Evolutionary conservation across 495 filamentous ascomycete genomes (phyloP).

Genomic region (Hypoxylon subgilvum): DNA sequence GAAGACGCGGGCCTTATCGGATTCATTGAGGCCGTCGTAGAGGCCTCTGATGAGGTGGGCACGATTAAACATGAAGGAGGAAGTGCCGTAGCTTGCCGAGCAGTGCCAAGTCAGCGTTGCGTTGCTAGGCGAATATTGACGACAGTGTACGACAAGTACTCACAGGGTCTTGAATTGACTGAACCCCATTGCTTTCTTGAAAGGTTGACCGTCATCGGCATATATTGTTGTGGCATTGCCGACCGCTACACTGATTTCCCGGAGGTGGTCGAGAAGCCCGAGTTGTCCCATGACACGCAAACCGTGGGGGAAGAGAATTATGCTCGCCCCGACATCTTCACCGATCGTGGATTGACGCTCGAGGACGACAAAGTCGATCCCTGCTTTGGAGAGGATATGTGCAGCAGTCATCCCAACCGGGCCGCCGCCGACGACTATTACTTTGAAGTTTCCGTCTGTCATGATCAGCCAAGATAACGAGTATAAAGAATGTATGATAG

Average conservation of each 20-base stretch:
- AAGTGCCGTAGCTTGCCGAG: conserved; percentile 22
- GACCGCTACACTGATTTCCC: neutral
- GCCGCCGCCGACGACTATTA: conserved; percentile 57
- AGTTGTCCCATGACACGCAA: conserved; percentile 54
- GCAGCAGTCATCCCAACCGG: conserved; percentile 54
- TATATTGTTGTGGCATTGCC: no score
- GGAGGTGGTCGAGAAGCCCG: conserved; percentile 42
- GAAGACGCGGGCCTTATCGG: conserved; percentile 43
- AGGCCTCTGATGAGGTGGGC: conserved; percentile 39
- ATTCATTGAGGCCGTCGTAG: conserved; percentile 41
- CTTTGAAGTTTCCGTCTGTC: conserved; percentile 49
- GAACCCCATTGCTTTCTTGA: neutral
- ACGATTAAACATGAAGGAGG: conserved; percentile 11
- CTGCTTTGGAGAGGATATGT: conserved; percentile 42
- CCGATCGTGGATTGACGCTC: conserved; percentile 44
- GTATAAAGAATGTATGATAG: no score
- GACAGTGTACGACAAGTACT: no score
- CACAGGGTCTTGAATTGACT: neutral
- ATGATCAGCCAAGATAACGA: no score
- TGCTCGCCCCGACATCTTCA: conserved; percentile 45
- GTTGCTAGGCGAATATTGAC: no score
- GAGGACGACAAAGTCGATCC: conserved; percentile 55
- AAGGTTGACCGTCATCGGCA: conserved; percentile 1
- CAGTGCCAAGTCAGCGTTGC: no score
- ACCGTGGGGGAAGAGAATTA: conserved; percentile 33